These are phyloP conservation scores for Setomelanomma holmii DNA, from an alignment of 2,329 filamentous ascomycete species.

Conservation along the genomic window DNA sequence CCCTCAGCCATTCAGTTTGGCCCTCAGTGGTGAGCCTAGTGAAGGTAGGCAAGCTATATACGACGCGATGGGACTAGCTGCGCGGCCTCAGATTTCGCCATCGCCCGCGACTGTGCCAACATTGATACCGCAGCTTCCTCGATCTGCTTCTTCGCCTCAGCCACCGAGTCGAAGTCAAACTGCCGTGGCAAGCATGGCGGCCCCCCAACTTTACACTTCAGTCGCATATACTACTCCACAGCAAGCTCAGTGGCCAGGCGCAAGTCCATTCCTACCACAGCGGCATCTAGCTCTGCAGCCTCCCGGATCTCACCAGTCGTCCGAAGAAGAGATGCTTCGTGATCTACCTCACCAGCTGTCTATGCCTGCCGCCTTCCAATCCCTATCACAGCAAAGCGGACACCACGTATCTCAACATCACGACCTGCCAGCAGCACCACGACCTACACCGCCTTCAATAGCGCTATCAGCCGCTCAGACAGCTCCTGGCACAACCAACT, in stretches of 20 bases:
- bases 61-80: neutral
- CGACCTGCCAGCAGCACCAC: neutral
- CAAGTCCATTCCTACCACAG: neutral
- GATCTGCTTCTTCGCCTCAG: neutral
- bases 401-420: neutral
- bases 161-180: neutral
- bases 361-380: neutral
- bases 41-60: neutral
- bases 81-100: neutral
- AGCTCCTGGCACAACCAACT: neutral
- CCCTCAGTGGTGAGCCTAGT: neutral
- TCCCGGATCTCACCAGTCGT: neutral
- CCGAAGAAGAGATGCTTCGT: neutral
- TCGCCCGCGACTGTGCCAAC: neutral
- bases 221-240: neutral
- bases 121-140: neutral
- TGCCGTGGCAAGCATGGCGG: neutral
- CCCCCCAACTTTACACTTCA: neutral
- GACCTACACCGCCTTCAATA: neutral
- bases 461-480: neutral
- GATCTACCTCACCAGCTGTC: neutral
- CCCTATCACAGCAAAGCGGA: neutral
- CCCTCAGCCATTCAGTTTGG: too few species aligned
- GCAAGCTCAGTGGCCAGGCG: neutral
- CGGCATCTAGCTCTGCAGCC: neutral